Percentiles rank a stretch among this genome's conserved stretches.
phyloP scores from a whole-genome alignment of 352 stramenopile genomes.

The Phytophthora sp. region DNA sequence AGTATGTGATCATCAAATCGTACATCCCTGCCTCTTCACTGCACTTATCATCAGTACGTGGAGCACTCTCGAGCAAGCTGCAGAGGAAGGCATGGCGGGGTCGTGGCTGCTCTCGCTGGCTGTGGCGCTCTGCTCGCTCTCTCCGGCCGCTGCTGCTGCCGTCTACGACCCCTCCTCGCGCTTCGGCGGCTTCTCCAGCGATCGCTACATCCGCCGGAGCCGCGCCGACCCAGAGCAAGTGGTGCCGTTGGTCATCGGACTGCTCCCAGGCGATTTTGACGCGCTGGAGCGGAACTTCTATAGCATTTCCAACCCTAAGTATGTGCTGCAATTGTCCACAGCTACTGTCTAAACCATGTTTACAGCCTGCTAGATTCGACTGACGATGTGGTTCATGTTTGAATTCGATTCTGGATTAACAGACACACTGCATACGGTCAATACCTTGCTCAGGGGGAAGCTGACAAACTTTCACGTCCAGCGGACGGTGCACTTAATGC shows the following conservation, averaged over 20 bases:
- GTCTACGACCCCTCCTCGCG: slow-evolving; percentile 11
- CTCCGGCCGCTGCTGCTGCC: background rate
- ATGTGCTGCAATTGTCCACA: slow-evolving; percentile 28
- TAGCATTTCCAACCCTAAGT: slow-evolving; percentile 61
- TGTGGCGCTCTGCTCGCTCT: slow-evolving; percentile 15
- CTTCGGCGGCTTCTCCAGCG: slow-evolving; percentile 43
- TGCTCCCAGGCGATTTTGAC: slow-evolving; percentile 57
- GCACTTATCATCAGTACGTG: slow-evolving; percentile 7
- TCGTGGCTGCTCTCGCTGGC: slow-evolving; percentile 29
- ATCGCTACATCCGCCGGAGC: slow-evolving; percentile 34
- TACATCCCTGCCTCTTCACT: slow-evolving; percentile 12
- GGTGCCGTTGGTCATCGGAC: slow-evolving; percentile 61
- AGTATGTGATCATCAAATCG: slow-evolving; percentile 18
- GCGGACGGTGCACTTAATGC: slow-evolving; percentile 50
- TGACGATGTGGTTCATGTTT: slow-evolving; percentile 5
- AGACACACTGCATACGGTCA: slow-evolving; percentile 62
- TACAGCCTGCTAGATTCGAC: background rate
- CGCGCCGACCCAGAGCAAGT: slow-evolving; percentile 45
- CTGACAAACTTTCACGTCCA: slow-evolving; percentile 51
- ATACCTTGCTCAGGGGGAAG: slow-evolving; percentile 52
- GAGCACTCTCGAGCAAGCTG: slow-evolving; percentile 1
- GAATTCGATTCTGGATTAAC: background rate
- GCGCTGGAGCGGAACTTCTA: slow-evolving; percentile 60
- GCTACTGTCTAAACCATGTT: background rate
- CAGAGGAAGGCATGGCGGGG: slow-evolving; percentile 17